Conservation (phyloP, 2,329 filamentous ascomycete genomes). For the Penicillium sp. region DNA sequence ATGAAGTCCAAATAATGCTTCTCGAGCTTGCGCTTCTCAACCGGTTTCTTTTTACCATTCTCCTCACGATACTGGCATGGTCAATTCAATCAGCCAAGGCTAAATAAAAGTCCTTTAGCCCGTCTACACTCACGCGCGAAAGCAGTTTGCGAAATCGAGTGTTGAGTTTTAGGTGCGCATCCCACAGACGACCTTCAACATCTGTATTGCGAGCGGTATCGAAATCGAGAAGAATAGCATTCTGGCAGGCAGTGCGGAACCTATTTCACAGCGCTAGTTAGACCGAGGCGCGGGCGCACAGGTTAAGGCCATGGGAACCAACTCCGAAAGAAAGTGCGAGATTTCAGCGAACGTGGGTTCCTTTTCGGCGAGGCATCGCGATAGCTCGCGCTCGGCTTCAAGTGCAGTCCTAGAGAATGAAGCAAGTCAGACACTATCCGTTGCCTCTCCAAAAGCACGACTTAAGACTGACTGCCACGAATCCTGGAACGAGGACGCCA, state of each 20-base stretch:
- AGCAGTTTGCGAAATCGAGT: slow-evolving; percentile 68
- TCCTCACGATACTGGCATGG: slow-evolving; percentile 45
- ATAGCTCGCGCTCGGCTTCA: slow-evolving; percentile 47
- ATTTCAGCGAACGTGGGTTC: slow-evolving; percentile 48
- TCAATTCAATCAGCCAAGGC: slow-evolving; percentile 7
- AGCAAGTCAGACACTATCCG: slow-evolving; percentile 12
- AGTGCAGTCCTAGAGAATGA: slow-evolving; percentile 32
- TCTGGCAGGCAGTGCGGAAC: slow-evolving; percentile 66
- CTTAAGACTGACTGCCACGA: slow-evolving; percentile 47
- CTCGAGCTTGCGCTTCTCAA: slow-evolving; percentile 68
- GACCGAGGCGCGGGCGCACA: slow-evolving; percentile 8
- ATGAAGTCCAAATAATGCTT: slow-evolving; percentile 79
- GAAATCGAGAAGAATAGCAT: slow-evolving; percentile 63
- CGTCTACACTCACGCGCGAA: slow-evolving; percentile 43
- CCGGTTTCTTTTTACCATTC: slow-evolving; percentile 48
- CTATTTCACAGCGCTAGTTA: slow-evolving; percentile 39
- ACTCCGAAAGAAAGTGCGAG: slow-evolving; percentile 42
- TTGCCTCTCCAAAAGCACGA: slow-evolving; percentile 2
- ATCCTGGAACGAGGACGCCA: slow-evolving; percentile 46
- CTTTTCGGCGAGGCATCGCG: slow-evolving; percentile 45
- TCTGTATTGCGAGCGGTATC: slow-evolving; percentile 48
- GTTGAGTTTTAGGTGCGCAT: slow-evolving; percentile 70
- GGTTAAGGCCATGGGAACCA: slow-evolving; percentile 12
- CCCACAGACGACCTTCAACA: slow-evolving; percentile 70
- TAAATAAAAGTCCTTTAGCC: slow-evolving; percentile 1